Conservation (phyloP, 2,329 filamentous ascomycete species). For the Lecanicillium sp. region DNA sequence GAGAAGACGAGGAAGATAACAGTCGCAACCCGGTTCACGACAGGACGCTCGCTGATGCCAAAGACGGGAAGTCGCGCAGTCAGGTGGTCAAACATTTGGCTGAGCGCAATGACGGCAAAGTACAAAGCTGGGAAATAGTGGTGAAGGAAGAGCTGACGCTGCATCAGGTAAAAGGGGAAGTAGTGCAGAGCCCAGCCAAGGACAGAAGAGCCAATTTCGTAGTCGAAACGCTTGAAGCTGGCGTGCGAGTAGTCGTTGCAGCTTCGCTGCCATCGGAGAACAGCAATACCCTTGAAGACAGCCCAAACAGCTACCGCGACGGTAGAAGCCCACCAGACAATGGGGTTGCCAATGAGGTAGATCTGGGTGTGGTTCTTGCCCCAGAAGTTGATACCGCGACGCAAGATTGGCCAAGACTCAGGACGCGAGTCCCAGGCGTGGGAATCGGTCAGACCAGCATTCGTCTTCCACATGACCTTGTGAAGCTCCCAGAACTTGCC, state of each 20-base stretch:
- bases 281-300: slow-evolving; percentile 76
- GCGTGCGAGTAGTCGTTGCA: slow-evolving; percentile 76
- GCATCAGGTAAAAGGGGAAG: slow-evolving; percentile 98
- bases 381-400: slow-evolving; percentile 99
- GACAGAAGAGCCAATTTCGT: slow-evolving; percentile 84
- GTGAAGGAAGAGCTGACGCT: slow-evolving; percentile 94
- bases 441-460: slow-evolving; percentile 90
- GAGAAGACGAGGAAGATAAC: slow-evolving; percentile 66
- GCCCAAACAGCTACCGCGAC: slow-evolving; percentile 68
- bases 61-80: slow-evolving; percentile 64
- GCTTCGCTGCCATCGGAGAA: slow-evolving; percentile 90
- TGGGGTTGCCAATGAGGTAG: slow-evolving; percentile 89
- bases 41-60: slow-evolving; percentile 56
- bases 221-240: slow-evolving; percentile 94
- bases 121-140: slow-evolving; percentile 97
- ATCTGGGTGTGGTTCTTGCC: slow-evolving; percentile 89
- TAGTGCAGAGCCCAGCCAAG: slow-evolving; percentile 97
- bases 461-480: slow-evolving; percentile 98
- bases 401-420: slow-evolving; percentile 82
- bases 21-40: slow-evolving; percentile 67
- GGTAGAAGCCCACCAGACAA: slow-evolving; percentile 91
- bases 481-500: slow-evolving; percentile 98
- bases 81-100: slow-evolving; percentile 80
- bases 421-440: slow-evolving; percentile 98
- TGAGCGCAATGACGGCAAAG: slow-evolving; percentile 84